Base-by-base conservation (phyloP, 192 early-diverging fungal genomes). In the Haplosporangium gracile region DNA sequence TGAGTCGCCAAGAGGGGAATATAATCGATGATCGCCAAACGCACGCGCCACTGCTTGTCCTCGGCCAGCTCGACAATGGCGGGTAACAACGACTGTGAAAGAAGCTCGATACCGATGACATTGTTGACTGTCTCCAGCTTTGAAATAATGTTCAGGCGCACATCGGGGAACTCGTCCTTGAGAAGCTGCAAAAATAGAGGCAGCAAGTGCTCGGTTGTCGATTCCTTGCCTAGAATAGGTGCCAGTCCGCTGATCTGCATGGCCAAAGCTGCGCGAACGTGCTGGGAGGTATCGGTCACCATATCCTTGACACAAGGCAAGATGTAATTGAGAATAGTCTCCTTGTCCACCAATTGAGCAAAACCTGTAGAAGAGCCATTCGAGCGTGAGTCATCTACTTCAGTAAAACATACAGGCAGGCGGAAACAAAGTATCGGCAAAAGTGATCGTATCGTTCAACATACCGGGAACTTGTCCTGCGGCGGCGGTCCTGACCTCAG, bases 41-140 rank as follows among this genome's bases (percentile, higher is more conserved):
- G 96, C 72, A 99, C 98, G 65, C 99, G 95, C 99, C 99, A 99
- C 84, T 99, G 99, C 91, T 99, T 99, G 90, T 99, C 99, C 90
- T 99, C 98, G 26, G 98, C 98, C 49, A 99, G 92, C 89, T 99
- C 99, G 43, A 99, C 95, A 84, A 99, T 98, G 16, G 99, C 99
- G 18, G 99, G 99, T 70, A 99, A 89, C 57, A 99, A 91, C 40
- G 96, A 97, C 83, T 99, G 98, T 65, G 99, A 99, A 65, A 99
- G 92, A 42, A 97, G 93, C 72, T 99, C 97, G 81, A 99, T 98
- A 53, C 99, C 99, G 83, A 99, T 98, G 68, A 96, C 96, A 82
- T 94, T 90, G 88, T 99, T 98, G 29, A 99, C 97, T 47, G 94
- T 93, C 81, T 99, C 98, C 42, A 99, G 92, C 90, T 98, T 98